Conservation (phyloP, 345 rosid species). For the Citrus trifoliata region DNA sequence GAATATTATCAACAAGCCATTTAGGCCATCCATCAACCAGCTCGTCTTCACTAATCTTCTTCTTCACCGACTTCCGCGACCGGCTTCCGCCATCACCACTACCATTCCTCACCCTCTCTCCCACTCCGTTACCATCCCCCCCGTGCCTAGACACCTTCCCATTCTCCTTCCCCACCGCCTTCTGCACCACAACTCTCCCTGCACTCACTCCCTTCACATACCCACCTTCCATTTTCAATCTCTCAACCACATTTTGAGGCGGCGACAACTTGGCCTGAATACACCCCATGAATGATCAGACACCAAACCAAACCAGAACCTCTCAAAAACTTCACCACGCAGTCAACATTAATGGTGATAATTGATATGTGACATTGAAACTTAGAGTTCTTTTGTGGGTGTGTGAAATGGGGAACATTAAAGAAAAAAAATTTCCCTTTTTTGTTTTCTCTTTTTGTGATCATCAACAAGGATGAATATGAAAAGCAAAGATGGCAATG, state of each 20-base stretch:
- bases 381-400: not conserved
- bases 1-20: slow-evolving; percentile 66
- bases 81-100: slow-evolving; percentile 17
- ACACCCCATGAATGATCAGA: slow-evolving; percentile 41
- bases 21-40: slow-evolving; percentile 67
- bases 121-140: slow-evolving; percentile 1
- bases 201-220: slow-evolving; percentile 19
- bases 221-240: slow-evolving; percentile 23
- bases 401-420: not conserved
- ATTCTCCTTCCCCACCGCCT: not conserved
- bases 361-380: slow-evolving; percentile 17
- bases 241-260: slow-evolving; percentile 11
- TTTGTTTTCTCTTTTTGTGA: not conserved
- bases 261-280: slow-evolving; percentile 30
- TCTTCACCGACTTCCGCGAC: slow-evolving; percentile 17
- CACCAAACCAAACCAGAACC: not conserved
- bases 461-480: slow-evolving; percentile 8
- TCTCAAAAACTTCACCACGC: slow-evolving; percentile 1
- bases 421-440: not conserved
- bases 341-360: slow-evolving; percentile 2
- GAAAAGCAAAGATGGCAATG: not conserved
- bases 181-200: slow-evolving; percentile 5
- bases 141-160: slow-evolving; percentile 18
- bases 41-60: slow-evolving; percentile 48
- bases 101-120: slow-evolving; percentile 6